Evolutionary conservation across 306 rosid genomes (phyloP), one percentile per base, ranked within the genome.

Genomic region (Lablab purpureus): DNA sequence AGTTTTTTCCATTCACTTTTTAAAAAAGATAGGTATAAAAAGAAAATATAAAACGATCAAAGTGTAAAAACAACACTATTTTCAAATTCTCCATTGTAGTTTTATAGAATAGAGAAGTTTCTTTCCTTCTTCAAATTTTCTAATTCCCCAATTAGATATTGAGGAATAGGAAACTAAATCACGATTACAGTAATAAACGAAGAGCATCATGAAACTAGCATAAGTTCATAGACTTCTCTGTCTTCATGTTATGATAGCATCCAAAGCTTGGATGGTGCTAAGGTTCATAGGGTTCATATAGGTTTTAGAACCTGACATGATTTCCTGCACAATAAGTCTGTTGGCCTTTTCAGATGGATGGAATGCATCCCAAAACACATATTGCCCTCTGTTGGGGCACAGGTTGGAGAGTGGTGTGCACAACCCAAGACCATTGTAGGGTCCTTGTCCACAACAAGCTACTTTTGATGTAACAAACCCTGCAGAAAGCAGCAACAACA

Each of bases 381-480:
- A 69, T 11, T 10, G 3, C 4, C 87, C 75, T 82, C 97, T 85
- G 17, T 91, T 81, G 0, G 90, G 74, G 75, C 97, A 93, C 56
- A 93, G 25, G 74, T 85, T 89, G 1, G 97, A 91, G 7, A 75
- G 78, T 32, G 13, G 6, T 2, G 96, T 91, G 89, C 97, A 93
- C 6, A 91, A 79, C 10, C 97, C 97, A 1, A 93, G 0, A 3
- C 97, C 97, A 68, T 93, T 93, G 59, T 81, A 84, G 10, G 94
- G 96, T 70, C 97, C 97, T 84, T 93, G 97, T 3, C 97, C 97
- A 71, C 97, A 93, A 72, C 96, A 93, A 0, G 97, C 97, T 36
- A 88, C 6, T 81, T 88, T 81, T 17, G 97, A 80, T 12, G 93
- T 86, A 4, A 36, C 10, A 80, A 92, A 92, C 10, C 97, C 97